Base-by-base conservation (phyloP, 805 yeast species). In the Candida ovalis region DNA sequence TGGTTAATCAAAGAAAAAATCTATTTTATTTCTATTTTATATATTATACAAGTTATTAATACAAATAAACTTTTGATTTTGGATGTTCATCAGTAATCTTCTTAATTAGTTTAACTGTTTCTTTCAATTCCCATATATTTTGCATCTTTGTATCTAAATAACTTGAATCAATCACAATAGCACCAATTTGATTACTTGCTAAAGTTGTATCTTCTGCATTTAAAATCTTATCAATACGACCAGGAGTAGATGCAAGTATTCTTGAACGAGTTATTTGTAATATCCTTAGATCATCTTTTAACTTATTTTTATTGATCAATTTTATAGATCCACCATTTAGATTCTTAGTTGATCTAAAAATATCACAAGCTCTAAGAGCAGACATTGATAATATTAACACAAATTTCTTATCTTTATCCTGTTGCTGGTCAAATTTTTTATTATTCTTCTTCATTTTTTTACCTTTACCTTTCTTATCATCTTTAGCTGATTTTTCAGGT, bases 281-380 rank as follows among this genome's bases (percentile, higher is more conserved):
- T 27, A 73, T 53, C 43, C 71, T 70, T 46, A 78, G 58, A 59
- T 88, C 96, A 39, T 82, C 84, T 28, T 77, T 75, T 41, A 86
- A 61, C 54, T 84, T 82, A 62, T 86, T 88, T 67, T 88, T 88
- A 52, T 84, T 78, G 59, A 88, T 88, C 42, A 88, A 62, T 63
- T 88, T 88, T 42, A 87, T 57, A 3, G 89, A 78, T 0, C 82
- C 78, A 32, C 64, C 67, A 22, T 59, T 55, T 75, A 36, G 71
- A 47, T 58, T 74, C 62, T 67, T 73, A 46, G 78, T 65, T 1
- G 86, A 81, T 54, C 96, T 77, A 60, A 78, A 84, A 2, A 89
- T 75, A 58, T 91, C 97, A 59, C 97, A 92, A 1, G 89, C 94
- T 55, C 97, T 76, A 22, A 89, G 71, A 10, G 96, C 94, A 0